Evolutionary conservation across 768 basidiomycete species (phyloP).

Genomic region (Russula ochroleuca): DNA sequence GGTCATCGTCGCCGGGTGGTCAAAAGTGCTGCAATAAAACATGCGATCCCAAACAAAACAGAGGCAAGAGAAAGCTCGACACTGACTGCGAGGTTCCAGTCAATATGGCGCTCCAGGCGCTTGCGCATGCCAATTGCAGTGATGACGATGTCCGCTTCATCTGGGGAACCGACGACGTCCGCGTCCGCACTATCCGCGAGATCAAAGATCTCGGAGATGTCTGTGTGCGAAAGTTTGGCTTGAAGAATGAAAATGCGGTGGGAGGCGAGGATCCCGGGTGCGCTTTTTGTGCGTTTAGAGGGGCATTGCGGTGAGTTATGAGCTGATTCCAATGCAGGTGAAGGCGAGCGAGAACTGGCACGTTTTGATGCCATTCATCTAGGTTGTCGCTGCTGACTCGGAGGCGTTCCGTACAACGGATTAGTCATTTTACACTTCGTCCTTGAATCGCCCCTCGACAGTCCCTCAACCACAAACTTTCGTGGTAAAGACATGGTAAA

Average conservation of each 20-base stretch:
- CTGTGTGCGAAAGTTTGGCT: conserved; percentile 31
- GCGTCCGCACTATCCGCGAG: conserved; percentile 33
- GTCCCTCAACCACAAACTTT: too few species aligned
- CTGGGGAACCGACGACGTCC: conserved; percentile 38
- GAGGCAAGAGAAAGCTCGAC: not conserved
- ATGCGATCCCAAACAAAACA: not conserved
- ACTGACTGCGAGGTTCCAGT: conserved; percentile 62
- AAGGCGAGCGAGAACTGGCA: conserved; percentile 7
- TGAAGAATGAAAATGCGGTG: conserved; percentile 21
- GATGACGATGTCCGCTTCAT: conserved; percentile 60
- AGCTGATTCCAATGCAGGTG: not conserved
- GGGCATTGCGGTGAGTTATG: not conserved
- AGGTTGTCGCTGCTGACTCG: not conserved
- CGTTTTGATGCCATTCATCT: conserved; percentile 13
- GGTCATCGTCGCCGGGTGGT: not conserved
- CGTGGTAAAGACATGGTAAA: too few species aligned
- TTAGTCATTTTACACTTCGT: too few species aligned
- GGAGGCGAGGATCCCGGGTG: conserved; percentile 18
- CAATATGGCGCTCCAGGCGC: conserved; percentile 65
- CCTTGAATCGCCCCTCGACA: too few species aligned
- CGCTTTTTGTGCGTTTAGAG: conserved; percentile 3
- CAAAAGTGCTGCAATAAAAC: not conserved
- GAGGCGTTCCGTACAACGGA: too few species aligned
- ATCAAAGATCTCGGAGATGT: conserved; percentile 32
- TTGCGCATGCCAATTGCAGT: conserved; percentile 62